Base-by-base conservation (phyloP, 306 rosid genomes). In the Mucuna pruriens region DNA sequence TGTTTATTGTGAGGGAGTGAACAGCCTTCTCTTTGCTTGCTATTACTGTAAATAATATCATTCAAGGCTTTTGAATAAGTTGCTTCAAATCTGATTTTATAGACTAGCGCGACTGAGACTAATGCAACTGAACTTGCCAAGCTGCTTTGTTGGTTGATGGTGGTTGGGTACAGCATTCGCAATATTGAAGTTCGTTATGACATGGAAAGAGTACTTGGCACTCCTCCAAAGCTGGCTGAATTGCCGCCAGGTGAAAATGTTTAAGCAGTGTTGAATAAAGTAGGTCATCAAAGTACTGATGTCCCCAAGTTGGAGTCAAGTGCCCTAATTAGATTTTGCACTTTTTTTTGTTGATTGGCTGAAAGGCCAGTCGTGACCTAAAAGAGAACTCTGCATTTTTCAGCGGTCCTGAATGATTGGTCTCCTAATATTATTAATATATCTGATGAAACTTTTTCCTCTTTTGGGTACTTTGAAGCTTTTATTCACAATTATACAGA, bases 181-280 rank as follows among this genome's bases (percentile, higher is more conserved):
- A 91, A 93, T 84, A 93, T 95, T 26, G 99, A 95, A 87, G 97
- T 95, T 87, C 98, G 98, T 20, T 89, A 83, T 68, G 98, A 95
- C 79, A 93, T 95, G 99, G 99, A 95, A 85, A 81, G 99, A 82
- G 94, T 95, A 83, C 98, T 95, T 34, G 98, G 94, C 64, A 84
- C 88, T 77, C 83, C 97, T 60, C 88, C 96, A 15, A 95, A 93
- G 90, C 78, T 91, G 13, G 97, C 94, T 71, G 99, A 95, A 82
- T 78, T 95, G 75, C 99, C 98, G 40, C 97, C 99, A 0, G 99
- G 96, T 66, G 99, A 95, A 84, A 93, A 74, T 75, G 74, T 89
- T 72, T 93, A 78, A 77, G 77, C 34, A 26, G 75, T 36, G 9
- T n/a, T 16, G 22, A 64, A 45, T 11, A 25, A 63, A 62, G 77